Base-by-base conservation (phyloP, 108 stramenopile genomes). In the Stephanodiscus minutulus region DNA sequence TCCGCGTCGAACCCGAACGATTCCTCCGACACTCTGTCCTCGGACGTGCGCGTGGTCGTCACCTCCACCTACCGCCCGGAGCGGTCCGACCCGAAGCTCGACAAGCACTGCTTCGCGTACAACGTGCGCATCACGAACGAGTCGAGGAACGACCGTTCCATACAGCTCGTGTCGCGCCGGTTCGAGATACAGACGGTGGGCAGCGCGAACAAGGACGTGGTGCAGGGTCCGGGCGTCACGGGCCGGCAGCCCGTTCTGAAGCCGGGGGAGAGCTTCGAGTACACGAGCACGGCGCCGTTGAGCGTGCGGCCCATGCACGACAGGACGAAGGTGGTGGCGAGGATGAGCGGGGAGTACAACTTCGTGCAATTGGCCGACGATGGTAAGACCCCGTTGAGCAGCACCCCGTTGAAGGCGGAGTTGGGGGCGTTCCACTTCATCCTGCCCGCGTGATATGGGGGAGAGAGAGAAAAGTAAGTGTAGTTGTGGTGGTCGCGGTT, bases 81-180 rank as follows among this genome's bases (percentile, higher is more conserved):
- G 69, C 86, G 93, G 49, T 93, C 91, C 20, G 89, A 94, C 50
- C 68, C 91, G 0, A 73, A 70, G 1, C 84, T 84, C 37, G 91
- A 91, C 67, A 91, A 96, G 82, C 90, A 92, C 68, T 91, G 89
- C 72, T 97, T 97, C 81, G 88, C 92, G 21, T 97, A 97, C 93
- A 91, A 91, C 64, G 88, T 97, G 31, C 90, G 92, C 50, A 94
- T 97, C 83, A 96, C 93, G n/a, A 97, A 97, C 70, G 89, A 92
- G 47, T 83, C 81, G 57, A 71, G 79, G 31, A 52, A 60, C 13
- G 56, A 79, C 28, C 77, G 82, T 48, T 68, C 81, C 17, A 91
- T 97, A 48, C 93, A 96, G 68, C 68, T 97, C 25, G 91, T 93
- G n/a, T 89, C 89, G 18, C 83, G 96, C 52, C 81, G 88, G 35